These are phyloP conservation scores for Amanita phalloides DNA, from an alignment of 768 basidiomycete species.

Conservation along the genomic window DNA sequence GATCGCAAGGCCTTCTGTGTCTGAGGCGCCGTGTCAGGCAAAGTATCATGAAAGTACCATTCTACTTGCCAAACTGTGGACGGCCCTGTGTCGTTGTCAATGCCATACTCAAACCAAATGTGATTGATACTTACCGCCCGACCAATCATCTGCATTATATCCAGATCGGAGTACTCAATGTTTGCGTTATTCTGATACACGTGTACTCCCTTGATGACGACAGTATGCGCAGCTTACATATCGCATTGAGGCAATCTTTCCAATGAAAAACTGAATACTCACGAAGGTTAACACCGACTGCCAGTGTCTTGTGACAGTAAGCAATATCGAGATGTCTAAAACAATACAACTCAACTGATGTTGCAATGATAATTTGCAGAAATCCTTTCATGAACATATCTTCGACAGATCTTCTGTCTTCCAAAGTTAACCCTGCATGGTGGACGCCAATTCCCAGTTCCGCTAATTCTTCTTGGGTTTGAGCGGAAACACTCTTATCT, in stretches of 20 bases:
- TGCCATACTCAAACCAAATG: not conserved
- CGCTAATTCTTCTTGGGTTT: conserved; percentile 40
- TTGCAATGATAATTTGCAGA: conserved; percentile 66
- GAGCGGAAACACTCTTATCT: not conserved
- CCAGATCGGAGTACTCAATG: conserved; percentile 84
- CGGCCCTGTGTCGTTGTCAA: conserved; percentile 46
- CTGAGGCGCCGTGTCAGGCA: conserved; percentile 22
- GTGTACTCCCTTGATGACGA: conserved; percentile 87
- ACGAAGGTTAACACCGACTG: conserved; percentile 96
- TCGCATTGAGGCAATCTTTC: not conserved
- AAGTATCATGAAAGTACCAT: not conserved
- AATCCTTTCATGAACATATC: conserved; percentile 54
- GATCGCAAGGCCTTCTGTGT: conserved; percentile 74
- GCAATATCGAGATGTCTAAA: not conserved
- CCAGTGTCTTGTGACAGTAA: conserved; percentile 56
- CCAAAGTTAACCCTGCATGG: conserved; percentile 73
- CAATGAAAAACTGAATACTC: conserved; percentile 15
- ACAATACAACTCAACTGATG: conserved; percentile 43
- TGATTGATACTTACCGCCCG: conserved; percentile 52
- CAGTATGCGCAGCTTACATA: conserved; percentile 77
- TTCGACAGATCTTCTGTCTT: conserved; percentile 70
- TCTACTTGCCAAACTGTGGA: conserved; percentile 69
- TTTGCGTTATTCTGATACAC: conserved; percentile 60
- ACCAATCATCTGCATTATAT: conserved; percentile 95
- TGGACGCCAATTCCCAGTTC: conserved; percentile 76